Conservation (phyloP, 495 filamentous ascomycete species). For the Lophium mytilinum region DNA sequence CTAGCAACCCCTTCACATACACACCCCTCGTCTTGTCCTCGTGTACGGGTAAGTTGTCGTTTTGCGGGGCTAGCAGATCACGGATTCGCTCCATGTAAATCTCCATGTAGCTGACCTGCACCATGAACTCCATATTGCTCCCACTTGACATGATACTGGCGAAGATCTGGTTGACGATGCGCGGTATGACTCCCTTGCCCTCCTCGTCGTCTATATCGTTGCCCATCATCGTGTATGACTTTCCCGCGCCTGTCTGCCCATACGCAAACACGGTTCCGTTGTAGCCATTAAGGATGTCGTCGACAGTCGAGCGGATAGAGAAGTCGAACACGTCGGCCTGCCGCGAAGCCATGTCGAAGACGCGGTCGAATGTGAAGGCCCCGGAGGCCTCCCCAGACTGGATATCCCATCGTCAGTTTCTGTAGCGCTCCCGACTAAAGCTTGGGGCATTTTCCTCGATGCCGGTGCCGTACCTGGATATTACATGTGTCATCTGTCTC, state of each 20-base stretch:
- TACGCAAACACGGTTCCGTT: constrained; percentile 99
- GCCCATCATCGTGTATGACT: constrained; percentile 99
- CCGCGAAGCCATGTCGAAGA: constrained; percentile 84
- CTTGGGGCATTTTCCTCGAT: too few species aligned
- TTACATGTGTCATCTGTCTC: constrained; percentile 82
- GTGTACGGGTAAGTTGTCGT: constrained; percentile 94
- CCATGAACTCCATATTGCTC: constrained; percentile 93
- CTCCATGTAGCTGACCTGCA: constrained; percentile 98
- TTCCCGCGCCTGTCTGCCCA: constrained; percentile 95
- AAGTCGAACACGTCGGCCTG: constrained; percentile 94
- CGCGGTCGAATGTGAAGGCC: constrained; percentile 92
- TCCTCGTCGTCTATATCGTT: constrained; percentile 87
- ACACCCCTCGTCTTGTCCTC: constrained; percentile 95
- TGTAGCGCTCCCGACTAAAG: too few species aligned
- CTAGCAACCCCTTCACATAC: constrained; percentile 91
- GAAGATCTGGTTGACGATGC: constrained; percentile 98
- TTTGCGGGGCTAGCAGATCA: constrained; percentile 81
- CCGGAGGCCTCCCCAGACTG: constrained; percentile 79
- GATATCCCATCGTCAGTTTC: neutral
- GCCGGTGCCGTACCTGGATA: constrained; percentile 52
- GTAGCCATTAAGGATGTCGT: constrained; percentile 97
- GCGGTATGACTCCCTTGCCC: constrained; percentile 87
- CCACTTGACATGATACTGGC: constrained; percentile 84
- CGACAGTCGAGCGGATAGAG: constrained; percentile 90
- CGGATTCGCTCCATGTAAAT: constrained; percentile 99